These are phyloP conservation scores for Verticillium longisporum DNA, from an alignment of 2,329 filamentous ascomycete species.

Conservation along the genomic window DNA sequence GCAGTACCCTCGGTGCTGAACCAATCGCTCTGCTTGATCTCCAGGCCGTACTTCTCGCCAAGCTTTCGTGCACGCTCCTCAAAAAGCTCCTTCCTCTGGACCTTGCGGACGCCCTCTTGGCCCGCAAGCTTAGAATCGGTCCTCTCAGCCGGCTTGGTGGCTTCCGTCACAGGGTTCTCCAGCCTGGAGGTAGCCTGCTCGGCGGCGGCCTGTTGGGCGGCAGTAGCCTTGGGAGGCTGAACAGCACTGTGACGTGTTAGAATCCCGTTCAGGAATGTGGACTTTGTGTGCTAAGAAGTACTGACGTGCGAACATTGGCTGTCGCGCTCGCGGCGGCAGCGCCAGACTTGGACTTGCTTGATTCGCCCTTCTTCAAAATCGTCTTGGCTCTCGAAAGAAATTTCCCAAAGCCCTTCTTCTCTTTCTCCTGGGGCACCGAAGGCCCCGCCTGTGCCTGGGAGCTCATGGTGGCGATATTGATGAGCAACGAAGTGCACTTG, in stretches of 20 bases:
- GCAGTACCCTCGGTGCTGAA: slow-evolving; percentile 46
- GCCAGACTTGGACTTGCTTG: slow-evolving; percentile 10
- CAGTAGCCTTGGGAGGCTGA: slow-evolving; percentile 1
- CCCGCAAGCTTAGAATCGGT: slow-evolving; percentile 13
- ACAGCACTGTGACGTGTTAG: not conserved
- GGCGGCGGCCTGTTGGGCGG: slow-evolving; percentile 2
- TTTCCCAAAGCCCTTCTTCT: slow-evolving; percentile 41
- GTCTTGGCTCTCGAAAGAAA: slow-evolving; percentile 43
- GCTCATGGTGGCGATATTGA: slow-evolving; percentile 27
- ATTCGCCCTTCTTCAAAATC: slow-evolving; percentile 38
- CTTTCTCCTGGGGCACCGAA: slow-evolving; percentile 24
- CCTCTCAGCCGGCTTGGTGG: slow-evolving; percentile 7
- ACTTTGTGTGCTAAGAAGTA: not conserved
- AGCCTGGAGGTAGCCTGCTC: slow-evolving; percentile 8
- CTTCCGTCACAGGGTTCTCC: slow-evolving; percentile 15
- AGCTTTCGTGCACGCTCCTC: slow-evolving; percentile 51
- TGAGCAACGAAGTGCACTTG: not conserved
- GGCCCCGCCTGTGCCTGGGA: slow-evolving; percentile 31
- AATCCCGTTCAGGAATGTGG: not conserved
- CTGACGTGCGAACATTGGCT: not conserved
- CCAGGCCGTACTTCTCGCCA: slow-evolving; percentile 47
- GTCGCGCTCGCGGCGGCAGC: slow-evolving; percentile 4
- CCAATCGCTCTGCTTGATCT: slow-evolving; percentile 48
- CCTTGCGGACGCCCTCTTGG: slow-evolving; percentile 22
- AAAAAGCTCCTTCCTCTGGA: slow-evolving; percentile 44